Base-by-base conservation (phyloP, 2,329 filamentous ascomycete genomes). In the Ascochyta clinopodiicola region DNA sequence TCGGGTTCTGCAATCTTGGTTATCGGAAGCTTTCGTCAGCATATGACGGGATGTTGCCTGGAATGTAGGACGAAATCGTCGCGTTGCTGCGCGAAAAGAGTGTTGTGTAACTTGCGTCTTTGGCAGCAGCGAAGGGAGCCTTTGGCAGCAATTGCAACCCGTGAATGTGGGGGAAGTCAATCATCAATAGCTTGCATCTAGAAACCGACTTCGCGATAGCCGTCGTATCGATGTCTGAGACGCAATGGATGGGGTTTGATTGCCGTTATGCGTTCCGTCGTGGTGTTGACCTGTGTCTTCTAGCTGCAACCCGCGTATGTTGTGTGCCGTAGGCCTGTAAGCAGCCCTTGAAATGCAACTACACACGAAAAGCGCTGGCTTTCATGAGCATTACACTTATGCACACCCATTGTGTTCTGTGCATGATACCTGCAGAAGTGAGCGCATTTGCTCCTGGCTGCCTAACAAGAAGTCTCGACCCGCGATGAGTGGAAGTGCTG, bases 31-130 rank as follows among this genome's bases (percentile, higher is more conserved):
- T 34, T 9, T 56, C 48, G 44, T 44, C 36, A 56, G 53, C 48
- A 34, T 47, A 44, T 40, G 48, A 44, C 48, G 54, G 34, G 17
- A 27, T 21, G 35, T 36, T 43, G 38, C 38, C 29, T 44, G 54
- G 54, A 57, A 57, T 57, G 54, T 57, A 22, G 44, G 48, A 57
- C 54, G 48, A n/a, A 32, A 32, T 47, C 38, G 37, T 52, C 48
- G 48, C 47, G 43, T 34, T 57, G 48, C 48, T 48, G 54, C 48
- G 42, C 25, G 43, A 56, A 40, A 22, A 31, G 52, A 44, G 37
- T 27, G 47, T 52, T 52, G 54, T 57, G 44, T 34, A 22, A 57
- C 54, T 57, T 51, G 34, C 37, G 47, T 44, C 22, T 46, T 52
- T 38, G 44, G 38, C 54, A 47, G 27, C 40, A 22, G 9, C 37